These are phyloP conservation scores for Suillus lakei DNA, from an alignment of 768 basidiomycete species.

Conservation along the genomic window DNA sequence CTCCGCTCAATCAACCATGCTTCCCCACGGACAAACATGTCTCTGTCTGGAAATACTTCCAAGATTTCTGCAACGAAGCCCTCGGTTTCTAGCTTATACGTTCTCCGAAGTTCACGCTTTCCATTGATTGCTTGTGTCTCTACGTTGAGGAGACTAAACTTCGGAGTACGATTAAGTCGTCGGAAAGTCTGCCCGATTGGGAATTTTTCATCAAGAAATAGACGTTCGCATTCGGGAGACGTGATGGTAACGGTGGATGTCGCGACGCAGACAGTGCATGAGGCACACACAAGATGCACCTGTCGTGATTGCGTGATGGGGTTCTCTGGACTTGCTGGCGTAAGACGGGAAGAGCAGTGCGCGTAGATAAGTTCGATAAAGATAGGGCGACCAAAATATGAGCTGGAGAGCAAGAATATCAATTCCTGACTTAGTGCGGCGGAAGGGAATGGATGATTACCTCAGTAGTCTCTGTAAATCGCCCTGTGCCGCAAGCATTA, in stretches of 20 bases:
- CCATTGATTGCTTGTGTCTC: slow-evolving; percentile 34
- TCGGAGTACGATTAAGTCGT: slow-evolving; percentile 54
- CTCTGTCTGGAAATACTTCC: slow-evolving; percentile 69
- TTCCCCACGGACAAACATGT: slow-evolving; percentile 64
- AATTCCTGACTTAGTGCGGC: neutral
- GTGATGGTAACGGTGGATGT: slow-evolving; percentile 69
- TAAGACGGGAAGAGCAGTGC: slow-evolving; percentile 42
- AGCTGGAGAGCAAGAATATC: slow-evolving; percentile 40
- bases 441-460: slow-evolving; percentile 36
- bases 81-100: slow-evolving; percentile 59
- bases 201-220: slow-evolving; percentile 70
- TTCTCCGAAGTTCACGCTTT: slow-evolving; percentile 37
- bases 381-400: slow-evolving; percentile 69
- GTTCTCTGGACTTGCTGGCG: slow-evolving; percentile 45
- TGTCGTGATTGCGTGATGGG: slow-evolving; percentile 67
- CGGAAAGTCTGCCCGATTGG: slow-evolving; percentile 74
- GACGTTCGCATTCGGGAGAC: slow-evolving; percentile 55
- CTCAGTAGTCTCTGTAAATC: slow-evolving; percentile 73
- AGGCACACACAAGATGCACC: slow-evolving; percentile 64
- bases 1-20: slow-evolving; percentile 50
- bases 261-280: slow-evolving; percentile 61
- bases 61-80: slow-evolving; percentile 70
- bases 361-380: slow-evolving; percentile 61
- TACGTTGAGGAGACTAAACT: slow-evolving; percentile 62
- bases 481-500: slow-evolving; percentile 70